Evolutionary conservation across 805 yeast species (phyloP), one percentile per base, ranked within the genome.

Genomic region (Nakazawaea siamensis): DNA sequence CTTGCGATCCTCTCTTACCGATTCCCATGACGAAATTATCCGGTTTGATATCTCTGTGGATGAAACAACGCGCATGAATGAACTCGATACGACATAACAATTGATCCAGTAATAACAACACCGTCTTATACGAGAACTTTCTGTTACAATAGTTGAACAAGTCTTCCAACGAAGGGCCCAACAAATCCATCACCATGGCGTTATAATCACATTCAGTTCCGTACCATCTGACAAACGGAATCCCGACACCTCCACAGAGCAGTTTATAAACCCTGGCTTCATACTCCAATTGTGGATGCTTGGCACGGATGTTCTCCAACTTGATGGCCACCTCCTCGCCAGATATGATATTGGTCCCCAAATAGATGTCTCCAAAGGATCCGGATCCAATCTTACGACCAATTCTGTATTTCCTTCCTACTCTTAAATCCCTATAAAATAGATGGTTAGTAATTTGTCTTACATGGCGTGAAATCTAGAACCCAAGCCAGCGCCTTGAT

Each of bases 311-410:
- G 44, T 83, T 80, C 55, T 90, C 98, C 43, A 90, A 68, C 58
- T 90, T 90, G 66, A 90, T 90, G 46, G 97, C 98, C 35, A 92
- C 97, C 58, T 90, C 96, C 58, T 92, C 97, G 27, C 97, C 97
- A 27, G 94, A 82, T 32, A 90, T 85, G 57, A 92, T 76, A 61
- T 90, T 92, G 18, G 95, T 85, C 10, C 95, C 84, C 45, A 87
- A 70, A 59, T 92, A 92, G 48, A 90, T 92, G 55, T 92, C 98
- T 40, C 98, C 98, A 58, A 90, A 90, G 9, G 97, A 88, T 14
- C 98, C 98, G 27, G 92, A 79, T 15, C 98, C 98, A 50, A 90
- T 90, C 60, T 88, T 88, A 42, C 96, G 80, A 26, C 96, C 95
- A 51, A 88, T 80, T 38, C 95, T 75, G 62, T 79, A 88, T 62